Evolutionary conservation across 495 filamentous ascomycete species (phyloP), one percentile per base, ranked within the genome.

Genomic region (Hypoxylon fragiforme): DNA sequence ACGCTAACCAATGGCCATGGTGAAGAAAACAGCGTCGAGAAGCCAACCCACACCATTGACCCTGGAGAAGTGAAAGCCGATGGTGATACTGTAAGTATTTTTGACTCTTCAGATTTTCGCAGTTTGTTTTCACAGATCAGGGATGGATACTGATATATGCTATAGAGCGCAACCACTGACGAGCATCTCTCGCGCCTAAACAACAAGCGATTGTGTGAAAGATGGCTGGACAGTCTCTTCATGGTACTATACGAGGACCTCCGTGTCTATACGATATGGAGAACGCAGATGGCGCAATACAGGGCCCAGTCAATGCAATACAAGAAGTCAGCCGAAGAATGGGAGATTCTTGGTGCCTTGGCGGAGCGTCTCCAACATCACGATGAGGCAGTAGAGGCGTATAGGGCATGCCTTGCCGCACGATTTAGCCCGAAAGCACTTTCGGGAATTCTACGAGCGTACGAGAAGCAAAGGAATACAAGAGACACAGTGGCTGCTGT

Each of bases 201-300:
- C 54, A 94, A 97, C 72, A 98, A 98, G 74, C 87, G 94, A 1
- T 83, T 98, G 3, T 98, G 94, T 64, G 94, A 98, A 67, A 83
- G 94, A 55, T 98, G 94, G 94, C 82, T 98, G 2, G 94, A 98
- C 71, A 97, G 95, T 60, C 82, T 98, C 24, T 97, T 98, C 76
- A 98, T 98, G 94, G 92, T 97, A 0, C 81, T 97, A 1, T 98
- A 97, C 66, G 94, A 98, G 70, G 94, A 98, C 64, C 82, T 98
- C 7, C 89, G 94, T 21, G 91, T 98, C 48, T 98, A 97, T 73
- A 97, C 94, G 31, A 97, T 98, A 67, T 98, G 94, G 94, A 86
- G 94, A 31, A 96, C 94, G 2, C 95, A 97, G 71, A 89, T 97
- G 84, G 88, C 90, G 3, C 92, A 96, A 60, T 92, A 86, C 63